These are phyloP conservation scores for Lasiodiplodia sp. DNA, from an alignment of 2,329 filamentous ascomycete genomes.

Conservation along the genomic window DNA sequence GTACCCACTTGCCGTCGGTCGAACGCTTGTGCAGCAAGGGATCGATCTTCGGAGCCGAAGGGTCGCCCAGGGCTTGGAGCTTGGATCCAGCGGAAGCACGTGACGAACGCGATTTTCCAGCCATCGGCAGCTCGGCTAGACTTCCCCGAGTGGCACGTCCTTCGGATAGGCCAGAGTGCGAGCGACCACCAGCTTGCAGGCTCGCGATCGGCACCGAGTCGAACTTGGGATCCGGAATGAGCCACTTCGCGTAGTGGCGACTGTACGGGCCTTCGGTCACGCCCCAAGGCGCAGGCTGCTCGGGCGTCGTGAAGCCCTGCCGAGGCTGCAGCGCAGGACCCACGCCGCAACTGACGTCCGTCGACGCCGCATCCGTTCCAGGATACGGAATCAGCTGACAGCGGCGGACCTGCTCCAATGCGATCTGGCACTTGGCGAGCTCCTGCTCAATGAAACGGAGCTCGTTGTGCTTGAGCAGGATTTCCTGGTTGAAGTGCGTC, in stretches of 20 bases:
- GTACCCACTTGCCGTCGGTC: slow-evolving; percentile 82
- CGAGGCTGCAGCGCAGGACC: slow-evolving; percentile 72
- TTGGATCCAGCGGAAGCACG: slow-evolving; percentile 61
- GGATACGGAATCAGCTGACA: slow-evolving; percentile 94
- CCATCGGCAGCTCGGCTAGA: slow-evolving; percentile 62
- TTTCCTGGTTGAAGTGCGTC: slow-evolving; percentile 88
- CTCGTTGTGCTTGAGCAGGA: slow-evolving; percentile 93
- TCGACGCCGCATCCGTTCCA: slow-evolving; percentile 69
- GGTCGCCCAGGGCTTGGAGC: slow-evolving; percentile 51
- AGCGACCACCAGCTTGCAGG: slow-evolving; percentile 44
- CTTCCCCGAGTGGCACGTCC: slow-evolving; percentile 82
- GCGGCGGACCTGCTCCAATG: slow-evolving; percentile 89
- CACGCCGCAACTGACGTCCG: slow-evolving; percentile 75
- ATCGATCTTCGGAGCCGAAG: slow-evolving; percentile 67
- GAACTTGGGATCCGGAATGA: slow-evolving; percentile 86
- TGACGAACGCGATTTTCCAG: slow-evolving; percentile 63
- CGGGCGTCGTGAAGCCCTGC: slow-evolving; percentile 70
- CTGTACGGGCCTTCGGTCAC: slow-evolving; percentile 92
- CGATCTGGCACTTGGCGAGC: slow-evolving; percentile 91
- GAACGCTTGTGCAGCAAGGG: slow-evolving; percentile 85
- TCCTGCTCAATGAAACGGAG: slow-evolving; percentile 94
- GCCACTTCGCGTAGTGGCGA: slow-evolving; percentile 93
- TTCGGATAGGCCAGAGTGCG: slow-evolving; percentile 58
- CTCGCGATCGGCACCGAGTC: slow-evolving; percentile 60
- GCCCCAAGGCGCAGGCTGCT: slow-evolving; percentile 86